phyloP scores from a whole-genome alignment of 805 yeast species.

The Priceomyces carsonii region DNA sequence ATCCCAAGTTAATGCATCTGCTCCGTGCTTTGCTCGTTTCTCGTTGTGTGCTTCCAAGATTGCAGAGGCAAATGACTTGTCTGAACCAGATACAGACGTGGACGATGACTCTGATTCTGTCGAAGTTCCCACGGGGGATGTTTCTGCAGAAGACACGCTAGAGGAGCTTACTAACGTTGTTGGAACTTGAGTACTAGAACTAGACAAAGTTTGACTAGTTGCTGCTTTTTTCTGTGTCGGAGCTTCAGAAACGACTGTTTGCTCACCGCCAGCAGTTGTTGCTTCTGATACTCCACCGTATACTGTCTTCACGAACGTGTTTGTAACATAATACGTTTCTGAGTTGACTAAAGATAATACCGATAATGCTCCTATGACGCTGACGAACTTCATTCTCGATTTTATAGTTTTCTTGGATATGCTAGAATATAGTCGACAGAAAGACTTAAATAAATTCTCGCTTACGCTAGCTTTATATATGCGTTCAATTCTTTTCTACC shows the following conservation, averaged over 20 bases:
- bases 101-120: slow-evolving; percentile 8
- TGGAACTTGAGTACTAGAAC: no score
- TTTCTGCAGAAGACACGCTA: slow-evolving; percentile 10
- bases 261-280: slow-evolving; percentile 1
- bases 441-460: no score
- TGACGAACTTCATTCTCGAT: slow-evolving; percentile 22
- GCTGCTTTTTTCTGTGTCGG: slow-evolving; percentile 5
- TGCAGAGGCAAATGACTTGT: slow-evolving; percentile 36
- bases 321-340: slow-evolving; percentile 27
- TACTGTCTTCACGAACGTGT: slow-evolving; percentile 25
- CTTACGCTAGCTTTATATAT: no score
- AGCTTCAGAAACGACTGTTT: slow-evolving; percentile 9
- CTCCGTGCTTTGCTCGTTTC: slow-evolving; percentile 55
- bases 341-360: slow-evolving; percentile 23
- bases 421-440: no score
- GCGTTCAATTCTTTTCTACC: no score
- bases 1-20: slow-evolving; percentile 57
- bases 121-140: slow-evolving; percentile 10
- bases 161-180: no score
- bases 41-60: slow-evolving; percentile 64
- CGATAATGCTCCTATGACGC: slow-evolving; percentile 18
- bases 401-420: slow-evolving; percentile 1
- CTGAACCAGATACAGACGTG: slow-evolving; percentile 12
- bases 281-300: slow-evolving; percentile 14
- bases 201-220: not conserved